A percentile compares a stretch with the other conserved stretches of the same genome.
Conservation (phyloP, 1,284 basidiomycete species). For the Cutaneotrichosporon arboriforme region DNA sequence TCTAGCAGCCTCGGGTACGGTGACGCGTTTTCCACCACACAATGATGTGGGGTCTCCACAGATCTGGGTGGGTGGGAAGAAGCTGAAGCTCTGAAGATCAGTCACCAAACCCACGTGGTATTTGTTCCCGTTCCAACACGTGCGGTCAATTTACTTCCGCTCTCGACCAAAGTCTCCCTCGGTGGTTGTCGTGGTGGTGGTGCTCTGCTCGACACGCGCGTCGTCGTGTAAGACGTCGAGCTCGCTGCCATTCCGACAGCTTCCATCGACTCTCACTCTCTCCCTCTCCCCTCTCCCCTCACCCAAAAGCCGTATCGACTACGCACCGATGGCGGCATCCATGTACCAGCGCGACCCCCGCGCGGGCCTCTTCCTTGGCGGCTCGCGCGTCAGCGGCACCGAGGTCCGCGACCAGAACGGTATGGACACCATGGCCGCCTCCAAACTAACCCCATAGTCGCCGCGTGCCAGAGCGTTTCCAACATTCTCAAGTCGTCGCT, state of each 20-base stretch:
- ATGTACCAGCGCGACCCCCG: conserved; percentile 50
- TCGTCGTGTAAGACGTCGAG: not conserved
- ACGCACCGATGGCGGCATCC: conserved; percentile 41
- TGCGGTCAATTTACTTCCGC: conserved; percentile 2
- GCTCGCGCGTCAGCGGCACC: conserved; percentile 87
- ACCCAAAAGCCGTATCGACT: not conserved
- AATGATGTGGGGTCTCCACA: too few species aligned
- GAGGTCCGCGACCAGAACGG: conserved; percentile 97
- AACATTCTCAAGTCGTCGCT: conserved; percentile 97
- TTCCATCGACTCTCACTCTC: conserved; percentile 8
- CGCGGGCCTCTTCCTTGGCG: conserved; percentile 80
- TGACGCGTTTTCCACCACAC: too few species aligned
- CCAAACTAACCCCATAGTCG: conserved; percentile 55
- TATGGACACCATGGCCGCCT: conserved; percentile 37
- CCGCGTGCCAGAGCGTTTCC: conserved; percentile 92
- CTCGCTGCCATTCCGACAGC: conserved; percentile 10
- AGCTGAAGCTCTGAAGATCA: too few species aligned
- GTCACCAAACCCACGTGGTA: too few species aligned
- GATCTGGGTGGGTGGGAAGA: too few species aligned
- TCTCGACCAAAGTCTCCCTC: conserved; percentile 2
- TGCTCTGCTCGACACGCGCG: conserved; percentile 5
- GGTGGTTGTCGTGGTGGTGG: not conserved
- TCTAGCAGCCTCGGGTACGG: too few species aligned
- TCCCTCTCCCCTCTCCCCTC: not conserved
- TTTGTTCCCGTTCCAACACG: not conserved